A percentile compares a stretch with the other conserved stretches of the same genome.
Conservation (phyloP, 805 yeast species). For the Nadsonia fulvescens region DNA sequence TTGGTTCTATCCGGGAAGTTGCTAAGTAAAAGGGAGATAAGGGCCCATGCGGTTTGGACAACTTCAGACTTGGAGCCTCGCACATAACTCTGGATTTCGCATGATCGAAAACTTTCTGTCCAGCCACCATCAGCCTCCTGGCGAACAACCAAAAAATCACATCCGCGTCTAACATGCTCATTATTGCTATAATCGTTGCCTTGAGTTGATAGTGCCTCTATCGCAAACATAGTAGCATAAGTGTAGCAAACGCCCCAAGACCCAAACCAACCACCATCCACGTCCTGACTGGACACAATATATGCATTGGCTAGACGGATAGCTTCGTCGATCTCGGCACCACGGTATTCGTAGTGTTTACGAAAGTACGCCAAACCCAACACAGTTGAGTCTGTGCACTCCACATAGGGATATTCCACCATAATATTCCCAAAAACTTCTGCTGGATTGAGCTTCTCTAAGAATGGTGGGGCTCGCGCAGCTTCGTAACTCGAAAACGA, state of each 20-base stretch:
- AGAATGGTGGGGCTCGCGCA: conserved; percentile 58
- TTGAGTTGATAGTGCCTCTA: conserved; percentile 71
- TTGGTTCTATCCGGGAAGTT: conserved; percentile 54
- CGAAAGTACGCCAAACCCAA: conserved; percentile 71
- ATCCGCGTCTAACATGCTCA: conserved; percentile 48
- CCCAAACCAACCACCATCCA: conserved; percentile 95
- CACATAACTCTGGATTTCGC: conserved; percentile 66
- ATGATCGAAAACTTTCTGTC: conserved; percentile 87
- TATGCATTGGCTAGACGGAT: conserved; percentile 59
- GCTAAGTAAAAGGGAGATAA: conserved; percentile 66
- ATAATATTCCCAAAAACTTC: conserved; percentile 95
- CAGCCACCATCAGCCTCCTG: conserved; percentile 90
- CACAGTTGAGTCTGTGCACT: conserved; percentile 91
- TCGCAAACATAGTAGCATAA: conserved; percentile 94
- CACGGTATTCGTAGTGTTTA: conserved; percentile 44
- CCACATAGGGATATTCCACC: conserved; percentile 98
- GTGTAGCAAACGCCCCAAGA: conserved; percentile 96
- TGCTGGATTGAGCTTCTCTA: conserved; percentile 82
- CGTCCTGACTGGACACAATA: conserved; percentile 46
- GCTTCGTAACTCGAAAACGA: conserved; percentile 85
- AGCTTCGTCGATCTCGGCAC: conserved; percentile 46
- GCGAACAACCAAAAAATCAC: conserved; percentile 61
- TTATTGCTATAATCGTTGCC: conserved; percentile 46
- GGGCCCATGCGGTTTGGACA: conserved; percentile 88
- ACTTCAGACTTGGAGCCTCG: conserved; percentile 43